These are phyloP conservation scores for Fraxinus xanthoxyloides DNA, from an alignment of 305 asterid genomes.

Conservation along the genomic window DNA sequence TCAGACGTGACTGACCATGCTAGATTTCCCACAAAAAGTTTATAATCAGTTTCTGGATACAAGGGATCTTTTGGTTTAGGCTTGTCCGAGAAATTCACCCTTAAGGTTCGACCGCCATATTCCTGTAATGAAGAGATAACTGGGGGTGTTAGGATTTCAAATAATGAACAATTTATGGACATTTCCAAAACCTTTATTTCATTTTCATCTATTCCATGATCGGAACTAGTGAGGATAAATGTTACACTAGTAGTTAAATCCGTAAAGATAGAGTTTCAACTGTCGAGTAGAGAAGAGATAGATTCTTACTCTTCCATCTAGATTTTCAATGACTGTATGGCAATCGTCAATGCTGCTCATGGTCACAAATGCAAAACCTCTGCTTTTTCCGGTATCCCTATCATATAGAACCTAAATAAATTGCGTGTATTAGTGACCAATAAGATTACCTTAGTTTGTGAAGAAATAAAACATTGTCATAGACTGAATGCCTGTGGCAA, in stretches of 20 bases:
- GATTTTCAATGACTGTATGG: slow-evolving; percentile 61
- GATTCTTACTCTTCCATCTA: slow-evolving; percentile 76
- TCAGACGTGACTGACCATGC: slow-evolving; percentile 80
- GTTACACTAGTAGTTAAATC: neutral
- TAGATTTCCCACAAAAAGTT: slow-evolving; percentile 81
- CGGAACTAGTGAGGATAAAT: neutral
- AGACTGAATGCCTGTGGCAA: neutral
- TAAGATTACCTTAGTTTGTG: neutral
- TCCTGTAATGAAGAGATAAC: slow-evolving; percentile 41
- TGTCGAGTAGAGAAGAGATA: neutral
- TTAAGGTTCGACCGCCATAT: slow-evolving; percentile 74
- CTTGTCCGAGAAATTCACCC: slow-evolving; percentile 82
- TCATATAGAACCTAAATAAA: slow-evolving; percentile 71
- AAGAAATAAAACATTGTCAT: neutral
- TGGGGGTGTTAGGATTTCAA: neutral
- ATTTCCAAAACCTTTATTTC: neutral
- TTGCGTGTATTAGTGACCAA: neutral
- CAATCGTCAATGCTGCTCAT: slow-evolving; percentile 86
- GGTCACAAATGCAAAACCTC: slow-evolving; percentile 93
- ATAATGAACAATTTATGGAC: neutral
- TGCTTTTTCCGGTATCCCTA: slow-evolving; percentile 73
- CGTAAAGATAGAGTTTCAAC: neutral
- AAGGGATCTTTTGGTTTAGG: slow-evolving; percentile 80
- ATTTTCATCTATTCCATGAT: neutral
- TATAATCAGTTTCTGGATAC: slow-evolving; percentile 85